Conservation (phyloP, 2,329 filamentous ascomycete genomes). For the Ceratocystis albifundus region DNA sequence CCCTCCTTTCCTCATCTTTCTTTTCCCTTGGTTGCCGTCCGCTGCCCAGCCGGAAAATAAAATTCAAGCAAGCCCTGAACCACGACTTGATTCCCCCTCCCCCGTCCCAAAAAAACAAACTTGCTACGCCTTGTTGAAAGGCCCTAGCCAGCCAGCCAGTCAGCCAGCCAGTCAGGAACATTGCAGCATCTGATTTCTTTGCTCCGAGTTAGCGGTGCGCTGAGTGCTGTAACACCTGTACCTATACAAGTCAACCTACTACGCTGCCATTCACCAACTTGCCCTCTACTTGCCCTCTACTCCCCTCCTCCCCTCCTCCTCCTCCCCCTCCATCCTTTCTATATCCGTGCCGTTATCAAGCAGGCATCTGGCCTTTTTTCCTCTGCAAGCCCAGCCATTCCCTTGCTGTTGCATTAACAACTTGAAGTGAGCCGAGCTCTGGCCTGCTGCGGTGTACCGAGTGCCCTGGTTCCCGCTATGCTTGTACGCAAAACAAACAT, state of each 20-base stretch:
- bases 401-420: not conserved
- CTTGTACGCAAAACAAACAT: not conserved
- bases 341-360: not conserved
- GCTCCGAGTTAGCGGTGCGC: too few relatives aligned
- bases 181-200: too few relatives aligned
- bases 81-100: too few relatives aligned
- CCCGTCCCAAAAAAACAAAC: too few relatives aligned
- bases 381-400: not conserved
- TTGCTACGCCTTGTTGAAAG: not conserved
- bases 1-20: not conserved
- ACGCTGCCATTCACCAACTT: not conserved
- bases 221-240: too few relatives aligned
- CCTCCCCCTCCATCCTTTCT: not conserved
- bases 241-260: too few relatives aligned
- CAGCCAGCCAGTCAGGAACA: not conserved
- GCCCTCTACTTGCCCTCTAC: too few relatives aligned
- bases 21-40: not conserved
- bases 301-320: too few relatives aligned
- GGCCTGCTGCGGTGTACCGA: not conserved
- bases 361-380: conserved; percentile 1
- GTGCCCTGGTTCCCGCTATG: not conserved
- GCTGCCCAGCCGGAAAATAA: not conserved
- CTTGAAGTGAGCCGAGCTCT: not conserved
- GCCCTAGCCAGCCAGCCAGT: not conserved
- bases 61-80: not conserved